These are phyloP conservation scores for Trichoderma gamsii DNA, from an alignment of 495 filamentous ascomycete genomes.

Conservation along the genomic window DNA sequence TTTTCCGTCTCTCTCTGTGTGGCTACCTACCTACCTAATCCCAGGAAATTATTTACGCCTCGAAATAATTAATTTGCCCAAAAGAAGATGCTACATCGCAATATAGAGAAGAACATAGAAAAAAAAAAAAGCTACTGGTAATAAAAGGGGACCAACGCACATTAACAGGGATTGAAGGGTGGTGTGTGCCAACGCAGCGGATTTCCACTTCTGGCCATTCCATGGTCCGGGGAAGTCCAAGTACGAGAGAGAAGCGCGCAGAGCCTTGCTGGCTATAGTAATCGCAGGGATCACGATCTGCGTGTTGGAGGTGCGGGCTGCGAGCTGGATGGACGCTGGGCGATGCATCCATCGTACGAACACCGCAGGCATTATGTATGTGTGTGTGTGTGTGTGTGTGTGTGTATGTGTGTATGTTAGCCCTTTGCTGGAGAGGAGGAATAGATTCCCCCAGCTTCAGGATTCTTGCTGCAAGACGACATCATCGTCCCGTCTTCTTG, in stretches of 20 bases:
- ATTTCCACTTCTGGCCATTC: conserved; percentile 3
- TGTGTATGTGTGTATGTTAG: no score
- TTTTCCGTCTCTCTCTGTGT: no score
- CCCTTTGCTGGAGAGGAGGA: not conserved
- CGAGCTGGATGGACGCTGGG: not conserved
- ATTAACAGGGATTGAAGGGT: no score
- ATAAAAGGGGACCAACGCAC: no score
- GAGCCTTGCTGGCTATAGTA: not conserved
- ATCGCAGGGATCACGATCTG: not conserved
- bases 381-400: no score
- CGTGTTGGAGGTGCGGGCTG: not conserved
- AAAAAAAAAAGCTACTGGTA: no score
- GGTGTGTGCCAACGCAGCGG: not conserved
- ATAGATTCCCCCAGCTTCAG: not conserved
- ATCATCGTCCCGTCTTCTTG: not conserved
- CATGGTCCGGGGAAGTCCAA: conserved; percentile 10
- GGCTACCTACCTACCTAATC: not conserved
- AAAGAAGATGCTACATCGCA: no score
- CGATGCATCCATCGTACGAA: not conserved
- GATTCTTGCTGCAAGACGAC: conserved; percentile 2
- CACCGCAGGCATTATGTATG: not conserved
- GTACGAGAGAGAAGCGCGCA: no score
- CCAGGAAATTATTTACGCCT: not conserved
- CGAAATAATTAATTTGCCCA: not conserved
- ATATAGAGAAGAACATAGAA: no score